Base-by-base conservation (phyloP, 140 eudicot species). In the Oenanthe javanica region DNA sequence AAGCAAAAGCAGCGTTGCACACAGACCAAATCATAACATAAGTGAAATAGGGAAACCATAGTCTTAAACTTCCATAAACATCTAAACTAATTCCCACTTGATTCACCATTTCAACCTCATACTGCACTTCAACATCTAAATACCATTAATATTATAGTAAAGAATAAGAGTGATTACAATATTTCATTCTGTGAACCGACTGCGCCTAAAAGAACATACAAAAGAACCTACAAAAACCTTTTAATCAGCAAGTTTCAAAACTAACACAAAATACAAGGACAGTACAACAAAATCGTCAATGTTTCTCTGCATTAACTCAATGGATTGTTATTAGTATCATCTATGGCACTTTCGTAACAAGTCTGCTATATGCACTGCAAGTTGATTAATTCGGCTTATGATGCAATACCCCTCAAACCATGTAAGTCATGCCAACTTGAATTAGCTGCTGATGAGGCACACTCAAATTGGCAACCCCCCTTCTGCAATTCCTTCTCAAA, bases 381-480 rank as follows among this genome's bases (percentile, higher is more conserved):
- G 52, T 74, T 25, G 16, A 12, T 74, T 45, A 18, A 46, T 31
- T 25, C 16, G 18, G 15, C 9, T n/a, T 25, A 9, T 0, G 3
- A 46, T 46, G 57, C 57, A 42, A 23, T 47, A n/a, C 78, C 15
- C 47, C 31, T 94, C 90, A 95, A 48, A 95, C 99, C 99, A 92
- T 92, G 79, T 95, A 95, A 52, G 97, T 90, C 99, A 95, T 92
- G 79, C 96, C 92, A 50, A 92, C 97, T 79, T 92, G 97, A 81
- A 95, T 87, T 86, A 95, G 84, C 75, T 91, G 89, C 46, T 97
- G 82, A 82, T 89, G 97, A 6, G 97, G 99, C 48, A 92, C 99
- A 84, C 88, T 95, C 91, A 95, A 82, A 55, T 93, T 92, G 15
- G 97, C 97, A 52, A 79, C 81, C 79, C 97, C 96, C 89, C 97